Percentiles rank a stretch among this genome's conserved stretches.
Evolutionary conservation across 345 rosid species (phyloP).

Genomic region (Moricandia arvensis): DNA sequence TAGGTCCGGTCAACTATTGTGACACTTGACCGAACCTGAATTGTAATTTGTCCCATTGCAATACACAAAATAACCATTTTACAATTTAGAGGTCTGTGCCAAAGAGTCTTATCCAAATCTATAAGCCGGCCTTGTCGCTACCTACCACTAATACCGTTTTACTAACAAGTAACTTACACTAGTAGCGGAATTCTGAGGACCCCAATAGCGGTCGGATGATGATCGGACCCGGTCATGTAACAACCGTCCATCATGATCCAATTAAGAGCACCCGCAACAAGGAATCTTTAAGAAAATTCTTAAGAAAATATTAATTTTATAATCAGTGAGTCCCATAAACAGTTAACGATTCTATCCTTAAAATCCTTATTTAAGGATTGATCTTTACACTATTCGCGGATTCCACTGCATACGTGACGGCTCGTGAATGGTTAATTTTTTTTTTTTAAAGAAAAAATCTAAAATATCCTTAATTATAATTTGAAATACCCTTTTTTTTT

Average conservation of each 20-base stretch:
- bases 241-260: not conserved
- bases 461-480: no score
- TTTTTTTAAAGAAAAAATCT: no score
- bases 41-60: constrained; percentile 13
- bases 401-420: no score
- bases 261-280: no score
- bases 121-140: not conserved
- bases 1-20: constrained; percentile 28
- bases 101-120: constrained; percentile 8
- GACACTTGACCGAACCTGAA: constrained; percentile 29
- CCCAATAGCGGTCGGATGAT: not conserved
- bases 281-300: no score
- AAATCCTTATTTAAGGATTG: no score
- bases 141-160: not conserved
- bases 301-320: no score
- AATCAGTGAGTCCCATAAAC: no score
- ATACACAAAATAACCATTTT: not conserved
- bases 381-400: no score
- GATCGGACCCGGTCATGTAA: not conserved
- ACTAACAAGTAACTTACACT: not conserved
- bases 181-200: not conserved
- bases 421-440: no score
- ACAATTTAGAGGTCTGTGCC: not conserved
- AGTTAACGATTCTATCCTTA: no score
- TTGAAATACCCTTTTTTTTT: no score